Evolutionary conservation across 495 filamentous ascomycete genomes (phyloP).

Genomic region (Penicillium nucicola): DNA sequence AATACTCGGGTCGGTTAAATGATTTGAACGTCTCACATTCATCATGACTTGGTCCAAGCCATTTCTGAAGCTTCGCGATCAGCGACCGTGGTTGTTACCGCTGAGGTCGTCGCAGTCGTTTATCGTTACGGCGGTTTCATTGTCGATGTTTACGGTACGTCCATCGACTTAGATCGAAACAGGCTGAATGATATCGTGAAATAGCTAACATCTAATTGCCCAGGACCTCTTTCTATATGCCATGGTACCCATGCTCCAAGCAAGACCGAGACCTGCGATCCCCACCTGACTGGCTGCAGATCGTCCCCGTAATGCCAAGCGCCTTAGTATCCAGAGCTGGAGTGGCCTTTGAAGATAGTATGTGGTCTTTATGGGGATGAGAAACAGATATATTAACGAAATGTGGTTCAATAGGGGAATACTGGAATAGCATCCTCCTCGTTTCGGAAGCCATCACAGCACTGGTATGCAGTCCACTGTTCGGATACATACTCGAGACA

Average conservation of each 20-base stretch:
- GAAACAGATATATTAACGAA: background rate
- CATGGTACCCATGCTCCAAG: slow-evolving; percentile 8
- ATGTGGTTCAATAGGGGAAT: slow-evolving; percentile 9
- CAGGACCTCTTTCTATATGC: slow-evolving; percentile 19
- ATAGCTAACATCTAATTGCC: background rate
- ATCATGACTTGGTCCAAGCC: slow-evolving; percentile 10
- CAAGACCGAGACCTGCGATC: background rate
- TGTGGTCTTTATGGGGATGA: background rate
- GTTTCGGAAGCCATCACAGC: slow-evolving; percentile 16
- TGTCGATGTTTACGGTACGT: slow-evolving; percentile 13
- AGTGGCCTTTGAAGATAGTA: slow-evolving; percentile 17
- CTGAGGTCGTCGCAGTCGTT: slow-evolving; percentile 17
- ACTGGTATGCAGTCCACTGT: slow-evolving; percentile 13
- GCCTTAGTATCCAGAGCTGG: slow-evolving; percentile 17
- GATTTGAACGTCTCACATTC: background rate
- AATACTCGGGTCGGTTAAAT: background rate
- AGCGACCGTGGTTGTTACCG: slow-evolving; percentile 9
- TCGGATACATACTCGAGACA: slow-evolving; percentile 13
- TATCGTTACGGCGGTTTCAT: slow-evolving; percentile 11
- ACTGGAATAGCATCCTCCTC: slow-evolving; percentile 20
- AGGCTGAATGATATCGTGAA: no score
- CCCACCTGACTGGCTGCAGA: slow-evolving; percentile 8
- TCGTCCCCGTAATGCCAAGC: slow-evolving; percentile 22
- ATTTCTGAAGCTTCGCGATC: slow-evolving; percentile 2
- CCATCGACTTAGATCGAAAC: background rate